phyloP scores from a whole-genome alignment of 345 rosid species.

The Sonneratia caseolaris region DNA sequence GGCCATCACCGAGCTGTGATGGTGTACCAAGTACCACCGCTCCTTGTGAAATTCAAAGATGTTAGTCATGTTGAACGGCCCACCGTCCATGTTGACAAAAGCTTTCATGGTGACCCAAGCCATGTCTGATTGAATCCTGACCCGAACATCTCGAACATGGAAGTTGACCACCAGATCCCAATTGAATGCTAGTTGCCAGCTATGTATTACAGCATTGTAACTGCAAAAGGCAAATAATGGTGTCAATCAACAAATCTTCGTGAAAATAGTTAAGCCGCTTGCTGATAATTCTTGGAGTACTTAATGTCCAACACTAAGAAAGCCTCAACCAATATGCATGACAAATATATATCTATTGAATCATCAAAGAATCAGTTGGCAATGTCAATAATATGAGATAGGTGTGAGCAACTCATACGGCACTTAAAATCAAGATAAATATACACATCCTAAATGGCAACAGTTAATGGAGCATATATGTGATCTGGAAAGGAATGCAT shows the following conservation, averaged over 20 bases:
- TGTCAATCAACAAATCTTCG: neutral
- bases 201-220: conserved; percentile 77
- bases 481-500: conserved; percentile 13
- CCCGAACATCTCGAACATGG: conserved; percentile 69
- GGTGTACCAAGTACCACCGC: conserved; percentile 89
- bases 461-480: too few relatives aligned
- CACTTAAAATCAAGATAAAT: neutral
- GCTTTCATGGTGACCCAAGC: conserved; percentile 97
- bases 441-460: neutral
- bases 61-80: conserved; percentile 63
- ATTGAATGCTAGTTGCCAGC: conserved; percentile 85
- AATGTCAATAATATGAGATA: neutral
- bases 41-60: conserved; percentile 77
- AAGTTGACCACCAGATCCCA: conserved; percentile 82
- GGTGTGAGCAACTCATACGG: neutral
- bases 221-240: conserved; percentile 21
- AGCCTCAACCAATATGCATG: too few relatives aligned
- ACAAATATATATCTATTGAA: too few relatives aligned
- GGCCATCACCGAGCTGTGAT: conserved; percentile 65
- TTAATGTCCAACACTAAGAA: too few relatives aligned
- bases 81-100: conserved; percentile 43
- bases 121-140: conserved; percentile 70
- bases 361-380: too few relatives aligned
- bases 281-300: too few relatives aligned
- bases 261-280: too few relatives aligned